Percentiles rank a stretch among this genome's conserved stretches.
phyloP scores from a whole-genome alignment of 2,329 filamentous ascomycete species.

The Colletotrichum sp. region DNA sequence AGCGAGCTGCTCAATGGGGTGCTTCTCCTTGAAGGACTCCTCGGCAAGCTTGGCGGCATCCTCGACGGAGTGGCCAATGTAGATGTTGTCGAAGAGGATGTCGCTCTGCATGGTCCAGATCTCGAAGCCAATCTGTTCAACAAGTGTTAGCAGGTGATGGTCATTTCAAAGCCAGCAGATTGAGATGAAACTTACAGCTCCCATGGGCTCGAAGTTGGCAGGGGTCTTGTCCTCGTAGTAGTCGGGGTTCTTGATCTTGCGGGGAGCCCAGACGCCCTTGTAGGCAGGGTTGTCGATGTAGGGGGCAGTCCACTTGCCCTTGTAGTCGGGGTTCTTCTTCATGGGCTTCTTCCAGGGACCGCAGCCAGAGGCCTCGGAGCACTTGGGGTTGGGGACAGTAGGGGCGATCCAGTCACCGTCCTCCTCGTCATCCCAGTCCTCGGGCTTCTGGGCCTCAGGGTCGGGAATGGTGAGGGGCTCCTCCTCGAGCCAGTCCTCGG shows the following conservation, averaged over 20 bases:
- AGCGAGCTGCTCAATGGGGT: slow-evolving; percentile 78
- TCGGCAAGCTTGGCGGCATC: slow-evolving; percentile 89
- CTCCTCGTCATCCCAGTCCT: slow-evolving; percentile 99
- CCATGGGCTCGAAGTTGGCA: slow-evolving; percentile 96
- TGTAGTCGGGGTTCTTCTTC: slow-evolving; percentile 95
- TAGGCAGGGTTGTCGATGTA: slow-evolving; percentile 97
- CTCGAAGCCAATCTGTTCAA: slow-evolving; percentile 88
- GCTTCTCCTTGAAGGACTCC: slow-evolving; percentile 91
- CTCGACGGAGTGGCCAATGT: slow-evolving; percentile 95
- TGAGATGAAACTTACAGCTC: slow-evolving; percentile 72
- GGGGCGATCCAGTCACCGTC: slow-evolving; percentile 97
- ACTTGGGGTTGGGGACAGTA: slow-evolving; percentile 94
- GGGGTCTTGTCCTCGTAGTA: slow-evolving; percentile 98
- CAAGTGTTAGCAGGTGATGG: background rate
- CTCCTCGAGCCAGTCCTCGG: slow-evolving; percentile 94
- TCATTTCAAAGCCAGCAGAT: background rate
- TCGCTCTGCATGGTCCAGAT: slow-evolving; percentile 99
- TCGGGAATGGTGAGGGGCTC: slow-evolving; percentile 85
- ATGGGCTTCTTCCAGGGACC: slow-evolving; percentile 90
- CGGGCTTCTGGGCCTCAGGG: slow-evolving; percentile 95
- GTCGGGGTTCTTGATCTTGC: slow-evolving; percentile 95
- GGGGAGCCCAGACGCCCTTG: slow-evolving; percentile 93
- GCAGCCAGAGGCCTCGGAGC: slow-evolving; percentile 89
- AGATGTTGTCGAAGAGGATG: slow-evolving; percentile 99
- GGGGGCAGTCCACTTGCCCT: slow-evolving; percentile 97